phyloP scores from a whole-genome alignment of 2,329 filamentous ascomycete species.

The Phaeosphaeria sp. region DNA sequence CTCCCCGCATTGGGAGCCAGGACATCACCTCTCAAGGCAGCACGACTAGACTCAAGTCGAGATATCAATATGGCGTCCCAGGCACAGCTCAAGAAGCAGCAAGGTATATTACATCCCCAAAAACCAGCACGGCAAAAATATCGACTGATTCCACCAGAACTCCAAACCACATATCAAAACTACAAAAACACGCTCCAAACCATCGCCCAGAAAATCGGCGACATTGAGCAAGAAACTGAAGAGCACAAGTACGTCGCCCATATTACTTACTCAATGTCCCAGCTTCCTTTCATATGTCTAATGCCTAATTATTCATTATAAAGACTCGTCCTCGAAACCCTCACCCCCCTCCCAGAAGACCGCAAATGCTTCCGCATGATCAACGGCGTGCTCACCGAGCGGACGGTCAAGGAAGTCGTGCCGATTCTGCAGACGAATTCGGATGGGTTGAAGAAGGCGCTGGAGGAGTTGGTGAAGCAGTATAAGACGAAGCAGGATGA shows the following conservation, averaged over 20 bases:
- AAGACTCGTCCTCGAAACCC: slow-evolving; percentile 92
- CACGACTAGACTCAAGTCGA: neutral
- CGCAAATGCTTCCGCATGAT: slow-evolving; percentile 99
- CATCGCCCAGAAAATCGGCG: slow-evolving; percentile 93
- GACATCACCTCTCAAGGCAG: neutral
- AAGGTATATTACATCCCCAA: slow-evolving; percentile 60
- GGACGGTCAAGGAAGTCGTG: slow-evolving; percentile 90
- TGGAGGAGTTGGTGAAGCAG: slow-evolving; percentile 94
- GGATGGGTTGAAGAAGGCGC: slow-evolving; percentile 89
- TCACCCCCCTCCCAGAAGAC: slow-evolving; percentile 80
- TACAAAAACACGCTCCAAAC: slow-evolving; percentile 83
- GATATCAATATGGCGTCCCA: slow-evolving; percentile 55
- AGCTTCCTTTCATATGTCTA: slow-evolving; percentile 4
- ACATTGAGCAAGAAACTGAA: slow-evolving; percentile 96
- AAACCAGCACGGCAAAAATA: neutral
- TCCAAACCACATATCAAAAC: slow-evolving; percentile 80
- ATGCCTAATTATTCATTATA: too few relatives aligned
- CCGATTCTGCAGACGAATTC: slow-evolving; percentile 92
- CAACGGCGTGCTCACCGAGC: slow-evolving; percentile 93
- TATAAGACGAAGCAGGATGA: slow-evolving; percentile 95
- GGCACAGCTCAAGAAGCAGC: slow-evolving; percentile 72
- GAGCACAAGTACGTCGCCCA: slow-evolving; percentile 84
- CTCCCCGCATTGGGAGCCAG: slow-evolving; percentile 24
- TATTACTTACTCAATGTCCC: slow-evolving; percentile 5
- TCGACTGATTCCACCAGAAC: slow-evolving; percentile 60